phyloP scores from a whole-genome alignment of 2,329 filamentous ascomycete species.

The Mycocentrospora acerina region DNA sequence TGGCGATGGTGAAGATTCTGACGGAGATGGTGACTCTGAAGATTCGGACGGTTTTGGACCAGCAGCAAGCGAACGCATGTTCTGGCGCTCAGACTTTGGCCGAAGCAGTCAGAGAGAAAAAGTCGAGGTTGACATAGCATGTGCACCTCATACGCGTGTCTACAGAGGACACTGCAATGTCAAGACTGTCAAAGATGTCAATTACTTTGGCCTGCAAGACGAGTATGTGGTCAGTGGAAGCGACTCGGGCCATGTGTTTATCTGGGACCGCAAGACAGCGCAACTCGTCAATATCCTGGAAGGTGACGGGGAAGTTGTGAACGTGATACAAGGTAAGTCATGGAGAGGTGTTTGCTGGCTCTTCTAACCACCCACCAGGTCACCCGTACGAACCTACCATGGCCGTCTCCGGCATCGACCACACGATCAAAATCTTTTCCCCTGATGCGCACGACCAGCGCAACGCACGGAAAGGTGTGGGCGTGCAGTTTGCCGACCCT shows the following conservation, averaged over 20 bases:
- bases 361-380: constrained; percentile 39
- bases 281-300: constrained; percentile 65
- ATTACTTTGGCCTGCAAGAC: constrained; percentile 66
- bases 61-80: constrained; percentile 42
- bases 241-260: constrained; percentile 67
- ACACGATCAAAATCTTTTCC: constrained; percentile 69
- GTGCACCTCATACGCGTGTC: constrained; percentile 56
- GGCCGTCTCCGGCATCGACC: constrained; percentile 67
- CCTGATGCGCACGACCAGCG: constrained; percentile 60
- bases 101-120: constrained; percentile 49
- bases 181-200: constrained; percentile 69
- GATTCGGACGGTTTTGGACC: constrained; percentile 36
- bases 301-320: constrained; percentile 69
- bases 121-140: constrained; percentile 58
- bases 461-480: constrained; percentile 58
- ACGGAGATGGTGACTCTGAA: constrained; percentile 32
- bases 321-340: constrained; percentile 61
- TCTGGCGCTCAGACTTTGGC: constrained; percentile 54
- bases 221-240: constrained; percentile 69
- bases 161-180: constrained; percentile 68
- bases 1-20: constrained; percentile 35
- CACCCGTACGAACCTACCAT: constrained; percentile 69
- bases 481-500: constrained; percentile 55
- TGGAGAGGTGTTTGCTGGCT: background rate
- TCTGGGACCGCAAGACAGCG: constrained; percentile 66